Base-by-base conservation (phyloP, 192 early-diverging fungal species). In the Entomortierella chlamydospora region DNA sequence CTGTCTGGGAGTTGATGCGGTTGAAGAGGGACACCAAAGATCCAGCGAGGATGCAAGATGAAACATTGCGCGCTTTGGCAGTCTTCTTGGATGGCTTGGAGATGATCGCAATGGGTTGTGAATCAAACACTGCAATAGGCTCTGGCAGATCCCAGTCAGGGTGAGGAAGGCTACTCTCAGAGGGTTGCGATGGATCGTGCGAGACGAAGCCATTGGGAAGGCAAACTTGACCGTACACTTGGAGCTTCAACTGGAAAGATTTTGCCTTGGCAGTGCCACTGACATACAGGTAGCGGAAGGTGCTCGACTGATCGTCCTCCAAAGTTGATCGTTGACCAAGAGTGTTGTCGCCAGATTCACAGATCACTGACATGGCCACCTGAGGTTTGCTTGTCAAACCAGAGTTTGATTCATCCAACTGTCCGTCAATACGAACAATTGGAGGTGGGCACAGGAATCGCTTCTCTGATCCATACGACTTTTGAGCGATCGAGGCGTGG, bases 81-180 rank as follows among this genome's bases (percentile, higher is more conserved):
- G 93, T 94, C 84, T 96, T 97, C 72, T 95, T 96, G 42, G 92
- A 94, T 11, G 96, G 95, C 83, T 98, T 98, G 43, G 95, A 96
- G 37, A 98, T 95, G 58, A 96, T 94, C 12, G 88, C 80, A 56
- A 98, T 90, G 13, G 93, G 89, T 15, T 83, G 79, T 0, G 93
- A 93, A 61, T 92, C 87, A 29, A 94, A 90, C 25, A 81, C 84
- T 0, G 87, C 88, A 64, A 87, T 88, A 10, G 87, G 83, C 50
- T 69, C 82, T 57, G 56, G 61, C 60, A 81, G 54, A 23, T 56
- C 64, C 4, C 73, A 51, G 73, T 83, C 60, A 61, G 68, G 29
- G 17, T 85, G 73, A 41, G 50, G 43, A 45, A 31, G 1, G 15
- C 31, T 51, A 17, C 62, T 23, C 57, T 20, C 59, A 28, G 63